Base-by-base conservation (phyloP, 176 grass and related monocot species). In the Pontederia crassipes region DNA sequence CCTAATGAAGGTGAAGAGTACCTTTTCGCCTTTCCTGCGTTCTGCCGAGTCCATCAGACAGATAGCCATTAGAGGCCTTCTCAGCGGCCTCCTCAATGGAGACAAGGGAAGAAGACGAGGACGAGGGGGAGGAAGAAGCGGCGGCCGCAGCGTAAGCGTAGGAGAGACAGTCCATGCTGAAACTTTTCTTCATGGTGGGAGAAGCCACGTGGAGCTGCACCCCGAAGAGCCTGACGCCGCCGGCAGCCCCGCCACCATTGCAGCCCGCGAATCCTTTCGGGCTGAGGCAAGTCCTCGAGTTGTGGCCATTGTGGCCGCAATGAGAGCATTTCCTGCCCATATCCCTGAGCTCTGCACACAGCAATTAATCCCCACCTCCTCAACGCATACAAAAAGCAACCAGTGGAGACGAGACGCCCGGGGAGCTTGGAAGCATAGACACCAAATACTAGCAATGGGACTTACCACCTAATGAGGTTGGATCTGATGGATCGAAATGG, bases 1-100 rank as follows among this genome's bases (percentile, higher is more conserved):
- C 10, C 12, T 18, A 9, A 17, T 18, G 54, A n/a, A 16, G 20
- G 3, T n/a, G 8, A 49, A 14, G 9, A 12, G 6, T 57, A 91
- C 92, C 92, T 79, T 97, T 97, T 67, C 88, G 91, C 77, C 87
- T 82, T 74, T 97, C 80, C 71, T 80, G 87, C 17, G 80, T 68
- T 79, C 71, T 79, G 78, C 71, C 81, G 64, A 85, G 75, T 11
- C 79, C 83, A 53, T 88, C 93, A 11, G 93, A 88, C 13, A 97
- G 73, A 73, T 92, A 91, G 0, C 87, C 93, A 61, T 67, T 88
- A 54, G 82, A 81, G 13, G 62, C 73, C 71, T 86, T 88, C 70
- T 85, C 84, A 28, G 72, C 1, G 3, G 82, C 74, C 64, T 90
- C 79, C 0, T 88, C 78, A 20, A 88, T 80, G 2, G 81, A 84